A percentile compares a stretch with the other conserved stretches of the same genome.
Evolutionary conservation across 2,329 filamentous ascomycete species (phyloP).

Genomic region (Chaetomiaceae sp.): DNA sequence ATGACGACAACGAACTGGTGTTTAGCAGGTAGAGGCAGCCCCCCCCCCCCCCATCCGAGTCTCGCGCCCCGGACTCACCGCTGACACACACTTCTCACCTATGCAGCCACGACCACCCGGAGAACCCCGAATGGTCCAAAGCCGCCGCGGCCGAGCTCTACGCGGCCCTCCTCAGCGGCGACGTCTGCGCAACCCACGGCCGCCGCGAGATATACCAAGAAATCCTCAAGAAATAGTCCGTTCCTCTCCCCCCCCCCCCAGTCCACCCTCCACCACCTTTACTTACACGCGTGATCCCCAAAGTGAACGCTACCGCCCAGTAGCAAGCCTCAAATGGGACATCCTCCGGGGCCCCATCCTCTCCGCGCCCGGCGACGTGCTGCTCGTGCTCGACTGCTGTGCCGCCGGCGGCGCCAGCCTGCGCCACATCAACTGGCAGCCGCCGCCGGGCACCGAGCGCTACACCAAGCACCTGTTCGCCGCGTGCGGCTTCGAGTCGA

Average conservation of each 20-base stretch:
- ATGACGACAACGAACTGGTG: conserved; percentile 27
- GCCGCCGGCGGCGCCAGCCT: conserved; percentile 27
- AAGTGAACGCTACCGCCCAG: conserved; percentile 28
- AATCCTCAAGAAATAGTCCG: conserved; percentile 28
- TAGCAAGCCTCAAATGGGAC: conserved; percentile 25
- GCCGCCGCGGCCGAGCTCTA: conserved; percentile 28
- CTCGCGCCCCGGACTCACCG: too few species aligned
- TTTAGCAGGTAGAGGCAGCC: conserved; percentile 26
- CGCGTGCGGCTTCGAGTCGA: conserved; percentile 28
- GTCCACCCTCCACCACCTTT: not conserved
- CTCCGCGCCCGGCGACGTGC: conserved; percentile 22
- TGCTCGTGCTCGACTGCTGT: conserved; percentile 29
- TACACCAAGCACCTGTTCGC: conserved; percentile 30
- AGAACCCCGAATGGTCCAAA: conserved; percentile 24
- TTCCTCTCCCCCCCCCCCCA: not conserved
- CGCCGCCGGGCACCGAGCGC: conserved; percentile 15
- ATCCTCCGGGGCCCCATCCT: conserved; percentile 24
- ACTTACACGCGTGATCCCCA: too few species aligned
- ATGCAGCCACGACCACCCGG: conserved; percentile 28
- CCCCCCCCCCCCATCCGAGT: too few species aligned
- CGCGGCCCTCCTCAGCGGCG: conserved; percentile 21
- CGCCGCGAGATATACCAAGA: conserved; percentile 15
- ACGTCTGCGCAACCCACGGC: conserved; percentile 15
- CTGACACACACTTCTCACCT: not conserved
- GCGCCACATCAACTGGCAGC: conserved; percentile 23